Conservation (phyloP, 768 basidiomycete genomes). For the Trametes gibbosa region DNA sequence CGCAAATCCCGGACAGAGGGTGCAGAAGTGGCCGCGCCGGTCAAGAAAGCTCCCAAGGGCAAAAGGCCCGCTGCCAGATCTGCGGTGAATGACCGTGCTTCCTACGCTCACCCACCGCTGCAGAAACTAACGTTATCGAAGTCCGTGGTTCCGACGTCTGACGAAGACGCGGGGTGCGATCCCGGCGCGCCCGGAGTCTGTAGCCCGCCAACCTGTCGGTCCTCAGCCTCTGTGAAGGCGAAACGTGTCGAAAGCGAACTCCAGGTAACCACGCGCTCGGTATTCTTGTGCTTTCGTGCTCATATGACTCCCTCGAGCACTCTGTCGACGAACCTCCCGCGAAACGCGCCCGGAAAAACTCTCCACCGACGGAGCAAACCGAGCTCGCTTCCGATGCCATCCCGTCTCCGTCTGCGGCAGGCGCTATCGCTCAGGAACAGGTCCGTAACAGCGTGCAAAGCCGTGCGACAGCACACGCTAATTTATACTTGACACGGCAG, state of each 20-base stretch:
- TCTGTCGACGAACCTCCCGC: neutral
- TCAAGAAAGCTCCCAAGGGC: neutral
- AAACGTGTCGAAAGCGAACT: slow-evolving; percentile 5
- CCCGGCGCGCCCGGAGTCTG: neutral
- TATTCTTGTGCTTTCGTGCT: neutral
- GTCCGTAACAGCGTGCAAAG: neutral
- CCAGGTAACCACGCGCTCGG: neutral
- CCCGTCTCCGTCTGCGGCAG: no score
- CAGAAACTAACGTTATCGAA: neutral
- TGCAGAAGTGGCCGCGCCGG: neutral
- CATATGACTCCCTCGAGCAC: neutral
- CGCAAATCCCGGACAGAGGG: neutral
- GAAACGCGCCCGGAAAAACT: neutral
- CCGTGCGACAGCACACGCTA: neutral
- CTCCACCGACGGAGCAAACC: no score
- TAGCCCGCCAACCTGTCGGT: slow-evolving; percentile 8
- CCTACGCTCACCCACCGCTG: no score
- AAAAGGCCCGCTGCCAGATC: slow-evolving; percentile 7
- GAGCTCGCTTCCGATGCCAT: no score
- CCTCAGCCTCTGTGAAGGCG: neutral
- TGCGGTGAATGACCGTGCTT: neutral
- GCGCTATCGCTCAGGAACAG: no score
- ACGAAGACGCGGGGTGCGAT: slow-evolving; percentile 1
- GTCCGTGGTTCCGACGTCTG: slow-evolving; percentile 13
- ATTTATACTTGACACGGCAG: slow-evolving; percentile 3